Conservation (phyloP, 139 green algal genomes). For the Limnomonas spitsbergensis region DNA sequence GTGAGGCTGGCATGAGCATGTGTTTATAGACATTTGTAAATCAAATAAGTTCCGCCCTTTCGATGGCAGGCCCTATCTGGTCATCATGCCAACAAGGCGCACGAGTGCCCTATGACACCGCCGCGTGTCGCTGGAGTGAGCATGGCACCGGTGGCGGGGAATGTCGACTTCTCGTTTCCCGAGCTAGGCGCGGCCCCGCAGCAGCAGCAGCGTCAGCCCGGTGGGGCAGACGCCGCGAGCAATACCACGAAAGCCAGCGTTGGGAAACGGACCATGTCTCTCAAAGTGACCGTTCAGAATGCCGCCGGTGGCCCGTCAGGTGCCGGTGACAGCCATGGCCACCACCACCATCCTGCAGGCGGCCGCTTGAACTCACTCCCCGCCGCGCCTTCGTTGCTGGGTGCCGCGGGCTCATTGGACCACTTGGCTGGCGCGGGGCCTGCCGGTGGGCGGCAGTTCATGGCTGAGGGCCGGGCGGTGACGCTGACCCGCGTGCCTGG, state of each 20-base stretch:
- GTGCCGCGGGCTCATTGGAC: neutral
- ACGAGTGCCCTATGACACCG: slow-evolving; percentile 18
- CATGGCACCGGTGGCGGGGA: slow-evolving; percentile 18
- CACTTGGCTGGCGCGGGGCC: neutral
- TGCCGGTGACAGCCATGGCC: neutral
- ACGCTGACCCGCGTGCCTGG: neutral
- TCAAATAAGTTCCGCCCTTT: too few relatives aligned
- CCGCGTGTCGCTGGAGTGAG: slow-evolving; percentile 23
- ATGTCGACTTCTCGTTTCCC: neutral
- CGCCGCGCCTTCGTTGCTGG: too few relatives aligned
- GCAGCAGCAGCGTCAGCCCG: neutral
- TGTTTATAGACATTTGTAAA: too few relatives aligned
- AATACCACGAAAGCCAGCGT: neutral
- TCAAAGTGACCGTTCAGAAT: neutral
- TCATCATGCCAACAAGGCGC: neutral
- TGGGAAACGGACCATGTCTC: neutral
- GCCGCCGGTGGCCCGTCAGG: too few relatives aligned
- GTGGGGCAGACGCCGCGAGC: neutral
- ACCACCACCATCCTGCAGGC: too few relatives aligned
- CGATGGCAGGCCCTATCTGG: neutral
- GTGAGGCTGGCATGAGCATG: too few relatives aligned
- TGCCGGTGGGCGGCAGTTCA: neutral
- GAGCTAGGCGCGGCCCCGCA: neutral
- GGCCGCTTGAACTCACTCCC: neutral
- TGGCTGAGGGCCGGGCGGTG: slow-evolving; percentile 25